These are phyloP conservation scores for Rhizopogon rudus DNA, from an alignment of 768 basidiomycete genomes.

Conservation along the genomic window DNA sequence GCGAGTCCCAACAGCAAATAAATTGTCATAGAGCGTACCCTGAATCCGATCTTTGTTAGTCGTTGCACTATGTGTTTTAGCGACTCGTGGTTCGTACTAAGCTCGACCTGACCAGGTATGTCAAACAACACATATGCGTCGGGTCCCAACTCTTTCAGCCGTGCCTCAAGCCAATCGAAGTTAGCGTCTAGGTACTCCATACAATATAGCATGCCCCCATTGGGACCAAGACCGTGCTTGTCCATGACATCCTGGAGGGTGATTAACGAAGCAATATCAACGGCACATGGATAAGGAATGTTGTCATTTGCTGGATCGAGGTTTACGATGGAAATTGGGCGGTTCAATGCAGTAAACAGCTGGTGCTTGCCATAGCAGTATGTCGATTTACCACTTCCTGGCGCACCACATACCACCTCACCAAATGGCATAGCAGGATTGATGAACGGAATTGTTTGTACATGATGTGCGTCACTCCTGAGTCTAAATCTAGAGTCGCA, in stretches of 20 bases:
- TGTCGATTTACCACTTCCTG: conserved; percentile 84
- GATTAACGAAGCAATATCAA: conserved; percentile 83
- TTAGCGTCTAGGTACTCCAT: conserved; percentile 97
- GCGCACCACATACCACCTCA: conserved; percentile 82
- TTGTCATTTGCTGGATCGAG: conserved; percentile 92
- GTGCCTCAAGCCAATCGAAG: conserved; percentile 79
- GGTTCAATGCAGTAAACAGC: conserved; percentile 78
- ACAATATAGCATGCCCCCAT: conserved; percentile 94
- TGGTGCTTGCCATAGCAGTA: conserved; percentile 87
- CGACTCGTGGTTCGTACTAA: conserved; percentile 94
- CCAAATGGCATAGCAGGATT: conserved; percentile 71
- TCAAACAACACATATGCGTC: conserved; percentile 93
- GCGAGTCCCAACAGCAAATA: background rate
- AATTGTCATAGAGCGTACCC: conserved; percentile 54
- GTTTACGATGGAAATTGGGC: conserved; percentile 89
- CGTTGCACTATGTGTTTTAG: conserved; percentile 72
- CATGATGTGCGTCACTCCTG: too few species aligned
- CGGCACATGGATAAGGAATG: conserved; percentile 87
- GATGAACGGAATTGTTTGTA: background rate
- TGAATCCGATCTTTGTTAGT: conserved; percentile 70
- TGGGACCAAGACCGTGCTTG: conserved; percentile 82
- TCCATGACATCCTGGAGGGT: conserved; percentile 86
- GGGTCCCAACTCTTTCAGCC: conserved; percentile 56
- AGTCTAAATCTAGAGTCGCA: too few species aligned
- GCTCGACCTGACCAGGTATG: conserved; percentile 94